Conservation (phyloP, 2,329 filamentous ascomycete genomes). For the Berkeleyomyces basicola region DNA sequence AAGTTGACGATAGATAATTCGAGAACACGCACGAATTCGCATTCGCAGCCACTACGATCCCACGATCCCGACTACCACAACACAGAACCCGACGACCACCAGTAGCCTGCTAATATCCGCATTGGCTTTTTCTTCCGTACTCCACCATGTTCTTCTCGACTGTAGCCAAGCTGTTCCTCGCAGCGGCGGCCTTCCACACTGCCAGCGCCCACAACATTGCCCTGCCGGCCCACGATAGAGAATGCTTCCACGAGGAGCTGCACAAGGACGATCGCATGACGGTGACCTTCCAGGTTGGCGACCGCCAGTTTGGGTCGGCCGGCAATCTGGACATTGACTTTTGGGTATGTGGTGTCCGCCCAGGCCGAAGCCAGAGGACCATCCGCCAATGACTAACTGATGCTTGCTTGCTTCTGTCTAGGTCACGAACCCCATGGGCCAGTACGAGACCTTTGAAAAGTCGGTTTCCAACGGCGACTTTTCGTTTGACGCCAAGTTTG, state of each 20-base stretch:
- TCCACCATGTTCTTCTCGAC: slow-evolving; percentile 28
- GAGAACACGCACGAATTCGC: neutral
- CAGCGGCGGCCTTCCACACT: slow-evolving; percentile 32
- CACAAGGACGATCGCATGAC: slow-evolving; percentile 96
- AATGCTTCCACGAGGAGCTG: slow-evolving; percentile 92
- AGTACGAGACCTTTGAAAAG: slow-evolving; percentile 66
- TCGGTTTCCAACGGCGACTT: slow-evolving; percentile 80
- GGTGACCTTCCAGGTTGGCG: slow-evolving; percentile 94
- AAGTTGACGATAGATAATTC: neutral
- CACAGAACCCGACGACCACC: neutral
- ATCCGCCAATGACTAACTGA: neutral
- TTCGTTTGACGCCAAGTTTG: slow-evolving; percentile 67
- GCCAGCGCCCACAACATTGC: slow-evolving; percentile 87
- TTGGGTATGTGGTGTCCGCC: slow-evolving; percentile 46
- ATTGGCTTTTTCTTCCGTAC: neutral
- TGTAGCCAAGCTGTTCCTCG: slow-evolving; percentile 28
- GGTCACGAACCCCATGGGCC: slow-evolving; percentile 63
- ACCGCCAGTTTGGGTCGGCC: slow-evolving; percentile 85
- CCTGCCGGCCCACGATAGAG: slow-evolving; percentile 77
- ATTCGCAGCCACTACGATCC: neutral
- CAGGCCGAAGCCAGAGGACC: neutral
- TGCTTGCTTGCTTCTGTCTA: slow-evolving; percentile 19
- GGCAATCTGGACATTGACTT: slow-evolving; percentile 96
- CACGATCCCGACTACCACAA: neutral
- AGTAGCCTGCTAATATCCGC: neutral